Evolutionary conservation across 2,329 filamentous ascomycete species (phyloP).

Genomic region (Xylariaceae sp.): DNA sequence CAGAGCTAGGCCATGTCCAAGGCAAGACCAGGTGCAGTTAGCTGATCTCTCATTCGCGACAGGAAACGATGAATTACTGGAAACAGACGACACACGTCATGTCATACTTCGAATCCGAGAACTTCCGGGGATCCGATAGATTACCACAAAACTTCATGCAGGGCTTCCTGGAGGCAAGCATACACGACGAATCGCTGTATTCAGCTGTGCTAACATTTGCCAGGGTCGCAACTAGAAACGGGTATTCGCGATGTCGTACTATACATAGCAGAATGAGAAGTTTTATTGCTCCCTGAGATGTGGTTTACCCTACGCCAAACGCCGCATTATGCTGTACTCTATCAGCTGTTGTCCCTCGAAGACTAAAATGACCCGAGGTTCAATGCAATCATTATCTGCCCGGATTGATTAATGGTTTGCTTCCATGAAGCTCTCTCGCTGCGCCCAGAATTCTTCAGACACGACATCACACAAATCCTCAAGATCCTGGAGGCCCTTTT

Average conservation of each 20-base stretch:
- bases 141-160: constrained; percentile 88
- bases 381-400: neutral
- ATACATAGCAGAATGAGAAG: constrained; percentile 37
- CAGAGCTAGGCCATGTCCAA: neutral
- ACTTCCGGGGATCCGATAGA: constrained; percentile 68
- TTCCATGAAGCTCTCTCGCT: constrained; percentile 57
- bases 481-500: constrained; percentile 85
- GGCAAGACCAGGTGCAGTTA: neutral
- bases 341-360: constrained; percentile 6
- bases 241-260: constrained; percentile 29
- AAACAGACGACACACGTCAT: constrained; percentile 94
- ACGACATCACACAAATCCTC: constrained; percentile 92
- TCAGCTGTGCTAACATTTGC: constrained; percentile 20
- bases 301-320: constrained; percentile 32
- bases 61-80: constrained; percentile 99
- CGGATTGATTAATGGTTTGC: constrained; percentile 2
- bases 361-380: neutral
- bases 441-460: constrained; percentile 76
- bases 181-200: neutral
- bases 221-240: constrained; percentile 54
- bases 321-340: constrained; percentile 27
- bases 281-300: constrained; percentile 33
- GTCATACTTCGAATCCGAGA: constrained; percentile 91
- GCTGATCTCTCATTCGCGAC: constrained; percentile 14
- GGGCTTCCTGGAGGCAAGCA: constrained; percentile 85